A percentile compares a stretch with the other conserved stretches of the same genome.
Evolutionary conservation across 306 rosid species (phyloP).

Genomic region (Spatholobus suberectus): DNA sequence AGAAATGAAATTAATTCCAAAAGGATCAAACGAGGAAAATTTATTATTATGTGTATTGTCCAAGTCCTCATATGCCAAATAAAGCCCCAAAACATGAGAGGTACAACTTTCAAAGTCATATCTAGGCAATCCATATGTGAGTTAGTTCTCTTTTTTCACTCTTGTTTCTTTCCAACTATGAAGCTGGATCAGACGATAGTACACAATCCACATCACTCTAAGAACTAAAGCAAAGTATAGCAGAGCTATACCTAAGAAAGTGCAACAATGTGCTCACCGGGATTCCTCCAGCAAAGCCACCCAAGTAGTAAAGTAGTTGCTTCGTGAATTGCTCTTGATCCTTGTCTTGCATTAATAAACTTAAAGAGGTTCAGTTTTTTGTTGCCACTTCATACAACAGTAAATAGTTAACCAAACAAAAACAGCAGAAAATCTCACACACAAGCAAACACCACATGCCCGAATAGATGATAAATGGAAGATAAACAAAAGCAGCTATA

Average conservation of each 20-base stretch:
- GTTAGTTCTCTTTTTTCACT: neutral
- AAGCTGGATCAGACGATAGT: neutral
- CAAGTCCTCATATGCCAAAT: constrained; percentile 3
- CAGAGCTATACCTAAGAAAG: constrained; percentile 88
- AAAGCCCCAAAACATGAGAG: constrained; percentile 18
- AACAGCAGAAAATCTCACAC: constrained; percentile 1
- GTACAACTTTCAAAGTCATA: neutral
- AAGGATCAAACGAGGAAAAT: neutral
- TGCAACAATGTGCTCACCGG: constrained; percentile 99
- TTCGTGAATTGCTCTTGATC: constrained; percentile 91
- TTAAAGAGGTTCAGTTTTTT: constrained; percentile 45
- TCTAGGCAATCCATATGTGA: neutral
- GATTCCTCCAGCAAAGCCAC: constrained; percentile 94
- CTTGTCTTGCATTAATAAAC: constrained; percentile 74
- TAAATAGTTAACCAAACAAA: neutral
- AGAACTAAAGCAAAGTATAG: constrained; percentile 57
- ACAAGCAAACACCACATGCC: neutral
- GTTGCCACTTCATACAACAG: constrained; percentile 35
- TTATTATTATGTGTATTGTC: neutral
- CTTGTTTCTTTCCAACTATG: neutral
- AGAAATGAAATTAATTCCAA: neutral
- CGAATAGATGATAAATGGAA: constrained; percentile 6
- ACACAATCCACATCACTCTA: constrained; percentile 25
- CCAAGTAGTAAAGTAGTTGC: constrained; percentile 91
- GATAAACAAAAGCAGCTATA: neutral